Evolutionary conservation across 164 flowering plant species (phyloP).

Genomic region (Taxillus chinensis): DNA sequence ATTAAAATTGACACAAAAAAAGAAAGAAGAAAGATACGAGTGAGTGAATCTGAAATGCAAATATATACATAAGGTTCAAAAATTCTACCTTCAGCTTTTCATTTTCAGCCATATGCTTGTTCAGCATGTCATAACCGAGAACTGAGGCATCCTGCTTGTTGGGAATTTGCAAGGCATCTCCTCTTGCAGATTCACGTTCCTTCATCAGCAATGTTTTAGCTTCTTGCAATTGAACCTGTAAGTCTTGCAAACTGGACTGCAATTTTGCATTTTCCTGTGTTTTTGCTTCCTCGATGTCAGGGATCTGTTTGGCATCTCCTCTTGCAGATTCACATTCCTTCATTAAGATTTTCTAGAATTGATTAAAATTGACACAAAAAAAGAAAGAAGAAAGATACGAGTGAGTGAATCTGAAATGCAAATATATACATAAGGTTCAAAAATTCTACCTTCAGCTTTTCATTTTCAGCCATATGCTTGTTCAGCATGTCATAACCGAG

Average conservation of each 20-base stretch:
- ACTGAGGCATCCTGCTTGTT: conserved; percentile 69
- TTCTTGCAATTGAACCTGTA: conserved; percentile 71
- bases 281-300: conserved; percentile 68
- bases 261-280: conserved; percentile 77
- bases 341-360: not conserved
- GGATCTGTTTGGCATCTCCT: not conserved
- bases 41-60: too few relatives aligned
- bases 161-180: conserved; percentile 34
- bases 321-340: conserved; percentile 1
- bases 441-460: conserved; percentile 60
- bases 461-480: conserved; percentile 70
- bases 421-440: not conserved
- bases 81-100: conserved; percentile 67
- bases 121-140: conserved; percentile 50
- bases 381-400: too few relatives aligned
- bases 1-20: too few relatives aligned
- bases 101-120: conserved; percentile 69
- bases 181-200: conserved; percentile 64
- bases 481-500: conserved; percentile 55
- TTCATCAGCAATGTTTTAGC: conserved; percentile 54
- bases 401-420: too few relatives aligned
- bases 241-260: conserved; percentile 68
- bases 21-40: too few relatives aligned
- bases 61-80: not conserved
- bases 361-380: too few relatives aligned